These are phyloP conservation scores for Raddia guianensis DNA, from an alignment of 176 grass and related monocot genomes.

Conservation along the genomic window DNA sequence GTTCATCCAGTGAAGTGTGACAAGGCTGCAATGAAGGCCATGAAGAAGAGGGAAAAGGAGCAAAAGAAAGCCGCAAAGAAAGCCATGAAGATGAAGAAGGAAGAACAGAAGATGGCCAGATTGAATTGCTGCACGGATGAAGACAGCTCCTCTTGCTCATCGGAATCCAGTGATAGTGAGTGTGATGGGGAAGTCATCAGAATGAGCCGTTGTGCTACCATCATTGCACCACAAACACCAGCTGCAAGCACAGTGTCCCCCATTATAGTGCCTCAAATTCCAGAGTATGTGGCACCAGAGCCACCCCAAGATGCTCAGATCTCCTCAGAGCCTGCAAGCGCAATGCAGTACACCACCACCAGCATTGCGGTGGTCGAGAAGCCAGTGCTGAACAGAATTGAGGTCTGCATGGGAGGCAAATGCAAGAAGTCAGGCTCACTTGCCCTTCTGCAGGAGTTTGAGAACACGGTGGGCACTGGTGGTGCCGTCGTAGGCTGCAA, in stretches of 20 bases:
- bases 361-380: conserved; percentile 11
- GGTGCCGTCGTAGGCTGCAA: conserved; percentile 54
- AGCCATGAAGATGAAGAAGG: conserved; percentile 54
- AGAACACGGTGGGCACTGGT: conserved; percentile 41
- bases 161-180: conserved; percentile 58
- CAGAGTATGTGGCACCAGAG: neutral
- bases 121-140: conserved; percentile 39
- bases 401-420: conserved; percentile 89
- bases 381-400: conserved; percentile 36
- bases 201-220: conserved; percentile 43
- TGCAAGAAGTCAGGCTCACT: conserved; percentile 70
- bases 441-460: conserved; percentile 63
- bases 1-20: neutral
- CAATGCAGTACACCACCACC: neutral
- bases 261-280: conserved; percentile 38
- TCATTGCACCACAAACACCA: neutral
- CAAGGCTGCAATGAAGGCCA: conserved; percentile 47
- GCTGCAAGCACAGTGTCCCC: neutral
- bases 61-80: conserved; percentile 61
- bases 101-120: conserved; percentile 39
- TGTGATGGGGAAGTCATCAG: conserved; percentile 33
- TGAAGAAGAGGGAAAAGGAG: conserved; percentile 65
- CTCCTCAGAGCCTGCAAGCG: neutral
- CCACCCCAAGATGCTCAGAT: neutral
- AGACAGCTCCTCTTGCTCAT: conserved; percentile 58